Base-by-base conservation (phyloP, 73 alveolate genomes). In the Paramecium sonneborni region DNA sequence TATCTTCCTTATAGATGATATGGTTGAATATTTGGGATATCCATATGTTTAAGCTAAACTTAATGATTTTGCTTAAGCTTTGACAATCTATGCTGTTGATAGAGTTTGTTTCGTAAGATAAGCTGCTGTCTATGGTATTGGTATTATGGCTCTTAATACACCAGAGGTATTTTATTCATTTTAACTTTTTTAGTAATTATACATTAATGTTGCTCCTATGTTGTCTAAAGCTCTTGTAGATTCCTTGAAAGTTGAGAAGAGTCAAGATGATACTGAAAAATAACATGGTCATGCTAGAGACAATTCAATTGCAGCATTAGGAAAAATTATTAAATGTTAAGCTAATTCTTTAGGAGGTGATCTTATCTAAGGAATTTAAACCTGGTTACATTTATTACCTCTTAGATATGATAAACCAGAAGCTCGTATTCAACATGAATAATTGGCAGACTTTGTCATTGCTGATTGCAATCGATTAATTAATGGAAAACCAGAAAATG, bases 51-150 rank as follows among this genome's bases (percentile, higher is more conserved):
- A 92, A 8, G 93, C 87, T 37, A 93, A 87, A 69, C 93, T 96
- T 93, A 92, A 79, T 70, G 92, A 92, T 57, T 93, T 92, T 14
- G 97, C 97, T 76, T 57, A 93, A 43, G 95, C 95, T 18, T 79
- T 98, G 88, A 92, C 95, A 23, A 35, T 85, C 70, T 95, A 91
- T 95, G 95, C 97, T 21, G 85, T 46, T 37, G 94, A 93, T 48
- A 92, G 92, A 23, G 97, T 94, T 87, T 92, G 96, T 74, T 95
- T 95, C 5, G 96, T 97, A 37, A 94, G 99, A 93, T 98, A 97
- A 88, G 98, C 99, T 38, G 99, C 99, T n/a, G 95, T 95, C 23
- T 98, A 97, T 93, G 99, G 99, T 48, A 92, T 98, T 28, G 99
- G 99, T 23, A 88, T 96, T 2, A 92, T 92, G 88, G 97, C 98